Percentiles rank a stretch among this genome's conserved stretches.
phyloP scores from a whole-genome alignment of 192 early-diverging fungal genomes.

The Entomortierella parvispora region DNA sequence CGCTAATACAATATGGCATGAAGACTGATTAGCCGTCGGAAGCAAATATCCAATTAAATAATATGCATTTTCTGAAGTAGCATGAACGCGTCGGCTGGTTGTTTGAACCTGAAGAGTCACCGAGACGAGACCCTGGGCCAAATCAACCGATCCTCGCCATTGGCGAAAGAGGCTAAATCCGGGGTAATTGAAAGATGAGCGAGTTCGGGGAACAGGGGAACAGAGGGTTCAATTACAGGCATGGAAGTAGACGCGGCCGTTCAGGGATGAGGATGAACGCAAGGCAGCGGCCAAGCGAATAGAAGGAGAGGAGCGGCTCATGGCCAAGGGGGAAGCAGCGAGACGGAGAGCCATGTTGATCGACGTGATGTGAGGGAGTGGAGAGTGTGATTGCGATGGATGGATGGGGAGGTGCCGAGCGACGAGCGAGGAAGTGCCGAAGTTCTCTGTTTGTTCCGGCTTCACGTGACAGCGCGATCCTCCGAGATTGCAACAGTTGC shows the following conservation, averaged over 20 bases:
- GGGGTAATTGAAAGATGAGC: neutral
- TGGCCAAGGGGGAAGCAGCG: constrained; percentile 32
- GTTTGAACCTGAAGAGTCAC: neutral
- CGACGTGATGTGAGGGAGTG: constrained; percentile 11
- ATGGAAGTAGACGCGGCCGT: constrained; percentile 47
- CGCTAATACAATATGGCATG: constrained; percentile 7
- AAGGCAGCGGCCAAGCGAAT: constrained; percentile 36
- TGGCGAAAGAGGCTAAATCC: neutral
- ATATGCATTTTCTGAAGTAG: neutral
- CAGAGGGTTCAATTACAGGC: constrained; percentile 22
- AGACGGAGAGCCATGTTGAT: constrained; percentile 43
- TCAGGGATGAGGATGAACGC: constrained; percentile 30
- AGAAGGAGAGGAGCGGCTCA: constrained; percentile 32
- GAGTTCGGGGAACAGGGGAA: no score
- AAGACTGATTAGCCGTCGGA: neutral
- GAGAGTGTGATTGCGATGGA: constrained; percentile 6
- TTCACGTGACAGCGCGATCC: neutral
- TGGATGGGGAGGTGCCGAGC: neutral
- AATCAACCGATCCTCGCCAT: neutral
- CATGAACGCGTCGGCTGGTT: neutral
- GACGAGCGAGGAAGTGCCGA: constrained; percentile 14
- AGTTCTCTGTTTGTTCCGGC: neutral
- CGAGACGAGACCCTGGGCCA: neutral
- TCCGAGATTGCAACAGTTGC: neutral
- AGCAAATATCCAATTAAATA: no score